phyloP scores from a whole-genome alignment of 345 rosid species.

The Gossypium herbaceum region DNA sequence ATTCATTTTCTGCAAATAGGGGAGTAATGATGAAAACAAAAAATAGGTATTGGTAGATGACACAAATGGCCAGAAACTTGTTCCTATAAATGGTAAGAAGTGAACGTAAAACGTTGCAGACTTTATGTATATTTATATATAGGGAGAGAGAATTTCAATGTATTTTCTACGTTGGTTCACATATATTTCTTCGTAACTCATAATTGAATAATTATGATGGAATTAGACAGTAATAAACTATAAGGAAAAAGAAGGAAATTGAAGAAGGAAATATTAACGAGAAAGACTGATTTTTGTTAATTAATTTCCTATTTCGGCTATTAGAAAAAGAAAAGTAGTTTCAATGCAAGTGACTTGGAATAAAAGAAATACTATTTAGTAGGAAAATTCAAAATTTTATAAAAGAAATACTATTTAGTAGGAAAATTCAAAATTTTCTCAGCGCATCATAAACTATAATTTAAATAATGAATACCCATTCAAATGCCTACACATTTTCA shows the following conservation, averaged over 20 bases:
- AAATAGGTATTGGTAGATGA: no score
- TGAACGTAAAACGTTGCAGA: neutral
- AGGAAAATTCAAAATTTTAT: neutral
- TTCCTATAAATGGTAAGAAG: neutral
- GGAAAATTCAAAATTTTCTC: neutral
- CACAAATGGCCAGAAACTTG: neutral
- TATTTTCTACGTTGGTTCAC: slow-evolving; percentile 4
- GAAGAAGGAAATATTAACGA: neutral
- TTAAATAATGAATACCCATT: neutral
- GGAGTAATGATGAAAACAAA: neutral
- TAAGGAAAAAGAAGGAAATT: slow-evolving; percentile 4
- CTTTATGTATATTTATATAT: neutral
- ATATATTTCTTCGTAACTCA: neutral
- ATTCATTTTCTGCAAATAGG: slow-evolving; percentile 28
- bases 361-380: neutral
- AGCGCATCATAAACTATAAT: neutral
- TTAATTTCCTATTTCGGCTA: no score
- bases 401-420: neutral
- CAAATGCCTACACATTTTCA: neutral
- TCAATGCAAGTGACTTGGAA: neutral
- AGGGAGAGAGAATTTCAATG: neutral
- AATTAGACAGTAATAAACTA: neutral
- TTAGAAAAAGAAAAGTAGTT: neutral
- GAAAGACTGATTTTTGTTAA: no score
- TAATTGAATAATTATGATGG: neutral